Conservation (phyloP, 768 basidiomycete species). For the Tylopilus plumbeoviolaceoides region DNA sequence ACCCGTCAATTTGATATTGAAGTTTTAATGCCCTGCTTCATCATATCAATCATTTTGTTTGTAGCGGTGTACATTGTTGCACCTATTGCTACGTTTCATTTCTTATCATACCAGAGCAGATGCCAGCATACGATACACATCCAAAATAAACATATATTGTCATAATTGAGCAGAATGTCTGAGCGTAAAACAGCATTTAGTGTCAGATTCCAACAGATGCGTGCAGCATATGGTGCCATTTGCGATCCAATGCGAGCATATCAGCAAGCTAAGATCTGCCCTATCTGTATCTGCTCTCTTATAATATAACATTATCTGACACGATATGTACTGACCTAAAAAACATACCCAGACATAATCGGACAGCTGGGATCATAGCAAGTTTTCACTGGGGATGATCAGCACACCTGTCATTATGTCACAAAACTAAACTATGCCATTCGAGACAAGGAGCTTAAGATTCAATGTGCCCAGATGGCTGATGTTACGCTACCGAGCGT, state of each 20-base stretch:
- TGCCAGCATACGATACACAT: neutral
- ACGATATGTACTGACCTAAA: neutral
- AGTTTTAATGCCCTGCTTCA: too few species aligned
- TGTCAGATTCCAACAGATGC: neutral
- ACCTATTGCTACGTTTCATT: neutral
- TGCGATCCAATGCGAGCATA: neutral
- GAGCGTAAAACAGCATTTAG: neutral
- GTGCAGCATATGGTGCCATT: neutral
- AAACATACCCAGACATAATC: neutral
- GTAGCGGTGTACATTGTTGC: too few species aligned
- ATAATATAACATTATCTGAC: neutral
- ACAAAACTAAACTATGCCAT: too few species aligned
- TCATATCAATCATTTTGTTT: too few species aligned
- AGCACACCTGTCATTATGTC: too few species aligned
- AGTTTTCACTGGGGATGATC: neutral
- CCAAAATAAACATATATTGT: neutral
- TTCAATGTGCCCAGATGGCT: too few species aligned
- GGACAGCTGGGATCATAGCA: neutral
- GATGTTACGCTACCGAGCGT: too few species aligned
- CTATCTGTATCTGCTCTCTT: neutral
- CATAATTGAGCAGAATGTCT: neutral
- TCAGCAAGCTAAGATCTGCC: neutral
- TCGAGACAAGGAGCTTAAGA: too few species aligned
- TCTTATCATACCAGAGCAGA: neutral
- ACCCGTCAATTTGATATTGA: too few species aligned